These are phyloP conservation scores for Populus tremula DNA, from an alignment of 345 rosid species.

Conservation along the genomic window DNA sequence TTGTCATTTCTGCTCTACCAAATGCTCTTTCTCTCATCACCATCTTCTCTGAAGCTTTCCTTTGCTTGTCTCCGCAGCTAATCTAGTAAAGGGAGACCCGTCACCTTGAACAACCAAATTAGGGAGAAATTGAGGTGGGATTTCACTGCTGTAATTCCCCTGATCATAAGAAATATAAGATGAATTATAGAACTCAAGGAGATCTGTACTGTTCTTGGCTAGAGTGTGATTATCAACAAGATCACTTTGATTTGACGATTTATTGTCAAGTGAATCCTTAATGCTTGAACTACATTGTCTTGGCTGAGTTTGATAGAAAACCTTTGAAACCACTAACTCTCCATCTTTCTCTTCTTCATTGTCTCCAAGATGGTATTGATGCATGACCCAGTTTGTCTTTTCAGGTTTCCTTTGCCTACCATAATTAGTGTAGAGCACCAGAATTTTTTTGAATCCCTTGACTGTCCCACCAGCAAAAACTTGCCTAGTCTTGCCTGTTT, in stretches of 20 bases:
- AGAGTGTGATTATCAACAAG: background rate
- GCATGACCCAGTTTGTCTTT: conserved; percentile 97
- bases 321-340: conserved; percentile 74
- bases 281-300: conserved; percentile 52
- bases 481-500: conserved; percentile 88
- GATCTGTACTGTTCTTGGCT: conserved; percentile 9
- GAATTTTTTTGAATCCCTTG: conserved; percentile 81
- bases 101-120: conserved; percentile 61
- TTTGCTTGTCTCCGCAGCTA: conserved; percentile 66
- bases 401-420: conserved; percentile 85
- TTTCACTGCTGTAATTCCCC: conserved; percentile 33
- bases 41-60: conserved; percentile 44
- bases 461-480: conserved; percentile 41
- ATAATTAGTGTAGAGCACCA: conserved; percentile 84
- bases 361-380: conserved; percentile 84
- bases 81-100: conserved; percentile 56
- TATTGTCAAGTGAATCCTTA: conserved; percentile 24
- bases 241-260: conserved; percentile 16
- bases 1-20: conserved; percentile 25
- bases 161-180: conserved; percentile 25
- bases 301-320: conserved; percentile 94
- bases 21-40: background rate
- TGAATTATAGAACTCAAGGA: conserved; percentile 33
- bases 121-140: conserved; percentile 54
- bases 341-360: conserved; percentile 87